A percentile compares a stretch with the other conserved stretches of the same genome.
Evolutionary conservation across 768 basidiomycete genomes (phyloP).

Genomic region (Boletus insuetus): DNA sequence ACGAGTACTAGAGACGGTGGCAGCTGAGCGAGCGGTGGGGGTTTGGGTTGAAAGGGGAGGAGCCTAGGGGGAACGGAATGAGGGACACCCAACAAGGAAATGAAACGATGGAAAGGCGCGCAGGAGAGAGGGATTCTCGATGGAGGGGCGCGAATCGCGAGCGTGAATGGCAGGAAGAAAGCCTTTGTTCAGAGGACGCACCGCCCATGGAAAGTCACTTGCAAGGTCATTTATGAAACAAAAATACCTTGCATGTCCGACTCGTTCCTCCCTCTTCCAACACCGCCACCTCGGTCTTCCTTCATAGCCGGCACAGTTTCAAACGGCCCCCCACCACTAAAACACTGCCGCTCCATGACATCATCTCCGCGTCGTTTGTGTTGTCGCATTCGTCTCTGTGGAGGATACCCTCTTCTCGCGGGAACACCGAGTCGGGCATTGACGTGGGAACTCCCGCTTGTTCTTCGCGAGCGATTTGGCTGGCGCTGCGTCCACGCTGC

Average conservation of each 20-base stretch:
- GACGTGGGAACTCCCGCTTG: too few relatives aligned
- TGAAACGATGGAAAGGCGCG: not conserved
- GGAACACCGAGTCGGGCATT: too few relatives aligned
- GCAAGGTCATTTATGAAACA: conserved; percentile 2
- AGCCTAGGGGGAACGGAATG: not conserved
- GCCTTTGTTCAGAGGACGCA: too few relatives aligned
- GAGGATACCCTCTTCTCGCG: too few relatives aligned
- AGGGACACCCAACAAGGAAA: conserved; percentile 3
- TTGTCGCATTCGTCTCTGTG: too few relatives aligned
- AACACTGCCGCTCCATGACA: not conserved
- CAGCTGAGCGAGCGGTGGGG: not conserved
- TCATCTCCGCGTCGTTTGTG: not conserved
- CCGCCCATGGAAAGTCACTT: not conserved
- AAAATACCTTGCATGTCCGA: not conserved
- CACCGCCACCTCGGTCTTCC: conserved; percentile 1
- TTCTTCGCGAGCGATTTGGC: too few relatives aligned
- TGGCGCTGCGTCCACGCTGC: too few relatives aligned
- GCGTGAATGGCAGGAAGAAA: too few relatives aligned
- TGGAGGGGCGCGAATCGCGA: conserved; percentile 8
- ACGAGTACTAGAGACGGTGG: not conserved
- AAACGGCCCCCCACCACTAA: too few relatives aligned
- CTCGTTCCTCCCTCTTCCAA: not conserved
- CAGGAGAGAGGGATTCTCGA: conserved; percentile 11
- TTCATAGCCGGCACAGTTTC: not conserved
- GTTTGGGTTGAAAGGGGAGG: not conserved